These are phyloP conservation scores for Aureobasidium zeae DNA, from an alignment of 2,329 filamentous ascomycete species.

Conservation along the genomic window DNA sequence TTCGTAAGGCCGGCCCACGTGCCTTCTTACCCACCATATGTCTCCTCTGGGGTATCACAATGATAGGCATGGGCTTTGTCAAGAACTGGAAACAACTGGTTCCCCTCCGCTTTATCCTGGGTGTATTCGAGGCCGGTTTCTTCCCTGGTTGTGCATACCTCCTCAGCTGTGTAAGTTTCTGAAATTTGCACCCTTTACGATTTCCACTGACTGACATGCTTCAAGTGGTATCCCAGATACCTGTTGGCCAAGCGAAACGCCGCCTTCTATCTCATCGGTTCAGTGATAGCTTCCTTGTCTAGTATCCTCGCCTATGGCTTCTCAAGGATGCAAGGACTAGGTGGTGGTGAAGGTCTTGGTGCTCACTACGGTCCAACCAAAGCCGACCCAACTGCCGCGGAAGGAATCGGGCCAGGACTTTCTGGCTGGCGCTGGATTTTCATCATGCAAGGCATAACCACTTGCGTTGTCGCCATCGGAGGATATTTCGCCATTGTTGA, in stretches of 20 bases:
- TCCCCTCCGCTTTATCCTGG: constrained; percentile 51
- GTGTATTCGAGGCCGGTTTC: constrained; percentile 58
- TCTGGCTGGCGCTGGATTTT: constrained; percentile 39
- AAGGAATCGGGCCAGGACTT: constrained; percentile 28
- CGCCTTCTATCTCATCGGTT: constrained; percentile 43
- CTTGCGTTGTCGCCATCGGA: constrained; percentile 20
- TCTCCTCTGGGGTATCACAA: constrained; percentile 50
- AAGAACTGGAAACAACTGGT: constrained; percentile 44
- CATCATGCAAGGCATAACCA: constrained; percentile 26
- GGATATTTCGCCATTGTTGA: not conserved
- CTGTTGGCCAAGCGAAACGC: constrained; percentile 34
- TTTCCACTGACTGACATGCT: too few relatives aligned
- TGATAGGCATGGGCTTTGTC: constrained; percentile 55
- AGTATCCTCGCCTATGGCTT: constrained; percentile 36
- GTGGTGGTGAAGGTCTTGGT: constrained; percentile 25
- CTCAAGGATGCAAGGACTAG: constrained; percentile 40
- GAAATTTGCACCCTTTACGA: too few relatives aligned
- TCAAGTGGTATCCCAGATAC: constrained; percentile 27
- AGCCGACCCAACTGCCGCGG: constrained; percentile 20
- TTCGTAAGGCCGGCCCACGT: constrained; percentile 52
- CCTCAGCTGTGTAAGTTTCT: constrained; percentile 18
- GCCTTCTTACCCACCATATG: constrained; percentile 31
- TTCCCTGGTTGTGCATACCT: constrained; percentile 57
- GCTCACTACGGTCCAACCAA: constrained; percentile 28
- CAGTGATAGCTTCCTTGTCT: constrained; percentile 39